Conservation (phyloP, 2,329 filamentous ascomycete genomes). For the Mycosphaerelloides madeirae region DNA sequence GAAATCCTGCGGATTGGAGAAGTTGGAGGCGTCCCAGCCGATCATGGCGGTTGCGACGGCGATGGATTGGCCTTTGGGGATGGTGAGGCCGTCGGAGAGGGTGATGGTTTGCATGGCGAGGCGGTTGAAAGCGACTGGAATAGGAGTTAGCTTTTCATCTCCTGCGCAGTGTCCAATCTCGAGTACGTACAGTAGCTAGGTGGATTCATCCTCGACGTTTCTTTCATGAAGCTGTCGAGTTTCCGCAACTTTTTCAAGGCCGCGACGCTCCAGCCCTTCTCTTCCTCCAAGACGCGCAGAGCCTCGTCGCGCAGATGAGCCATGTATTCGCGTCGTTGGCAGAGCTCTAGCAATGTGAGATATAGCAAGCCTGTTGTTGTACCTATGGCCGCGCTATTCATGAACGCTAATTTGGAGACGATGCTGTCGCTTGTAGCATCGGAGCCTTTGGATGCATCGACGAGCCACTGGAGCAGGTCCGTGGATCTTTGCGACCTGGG, state of each 20-base stretch:
- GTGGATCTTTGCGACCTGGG: constrained; percentile 6
- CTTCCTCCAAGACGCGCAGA: constrained; percentile 5
- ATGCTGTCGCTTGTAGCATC: constrained; percentile 7
- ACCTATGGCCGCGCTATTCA: constrained; percentile 14
- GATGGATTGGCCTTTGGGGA: constrained; percentile 6
- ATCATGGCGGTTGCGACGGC: constrained; percentile 10
- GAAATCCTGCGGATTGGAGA: constrained; percentile 3
- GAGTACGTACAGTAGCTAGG: constrained; percentile 8
- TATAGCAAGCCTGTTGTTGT: constrained; percentile 8
- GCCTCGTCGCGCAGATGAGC: constrained; percentile 8
- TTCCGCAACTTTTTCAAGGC: constrained; percentile 9
- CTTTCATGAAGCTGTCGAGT: constrained; percentile 15
- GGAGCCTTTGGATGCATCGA: constrained; percentile 8
- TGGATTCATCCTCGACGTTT: constrained; percentile 13
- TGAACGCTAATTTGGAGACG: constrained; percentile 12
- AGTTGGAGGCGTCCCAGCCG: constrained; percentile 5
- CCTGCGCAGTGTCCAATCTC: constrained; percentile 6
- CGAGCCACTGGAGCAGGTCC: constrained; percentile 13
- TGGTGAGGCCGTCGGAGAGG: constrained; percentile 4
- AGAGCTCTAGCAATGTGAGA: constrained; percentile 10
- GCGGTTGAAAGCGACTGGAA: too few relatives aligned
- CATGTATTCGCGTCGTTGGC: constrained; percentile 12
- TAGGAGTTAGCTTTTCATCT: too few relatives aligned
- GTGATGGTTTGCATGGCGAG: too few relatives aligned
- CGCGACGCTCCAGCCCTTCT: constrained; percentile 8